These are phyloP conservation scores for Kokia cookei DNA, from an alignment of 441 rosid species.

Conservation along the genomic window DNA sequence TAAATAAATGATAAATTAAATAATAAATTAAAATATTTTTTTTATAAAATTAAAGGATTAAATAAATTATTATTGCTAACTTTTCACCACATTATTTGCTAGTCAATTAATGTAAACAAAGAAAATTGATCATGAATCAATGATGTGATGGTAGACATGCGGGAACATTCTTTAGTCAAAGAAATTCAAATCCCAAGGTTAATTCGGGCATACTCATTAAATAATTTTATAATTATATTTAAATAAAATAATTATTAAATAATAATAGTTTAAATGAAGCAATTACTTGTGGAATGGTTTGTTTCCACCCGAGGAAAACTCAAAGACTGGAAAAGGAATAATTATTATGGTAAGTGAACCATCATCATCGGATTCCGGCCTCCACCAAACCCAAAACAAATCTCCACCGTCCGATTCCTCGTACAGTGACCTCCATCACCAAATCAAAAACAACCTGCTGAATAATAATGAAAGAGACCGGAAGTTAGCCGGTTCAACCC, in stretches of 20 bases:
- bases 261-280: not conserved
- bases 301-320: not conserved
- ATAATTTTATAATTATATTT: no score
- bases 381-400: conserved; percentile 5
- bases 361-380: not conserved
- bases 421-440: not conserved
- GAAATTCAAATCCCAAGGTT: no score
- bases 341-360: not conserved
- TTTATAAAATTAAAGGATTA: no score
- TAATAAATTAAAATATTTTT: no score
- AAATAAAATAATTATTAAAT: not conserved
- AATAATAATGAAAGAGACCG: not conserved
- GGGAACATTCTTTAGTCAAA: no score
- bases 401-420: conserved; percentile 20
- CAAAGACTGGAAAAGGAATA: not conserved
- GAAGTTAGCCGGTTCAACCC: not conserved
- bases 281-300: conserved; percentile 9
- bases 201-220: no score
- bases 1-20: no score
- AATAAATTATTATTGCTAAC: no score
- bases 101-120: no score
- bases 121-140: no score
- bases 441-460: not conserved
- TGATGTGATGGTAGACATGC: no score
- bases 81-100: no score